phyloP scores from a whole-genome alignment of 2,329 filamentous ascomycete species.

The Penicillium digitatum region DNA sequence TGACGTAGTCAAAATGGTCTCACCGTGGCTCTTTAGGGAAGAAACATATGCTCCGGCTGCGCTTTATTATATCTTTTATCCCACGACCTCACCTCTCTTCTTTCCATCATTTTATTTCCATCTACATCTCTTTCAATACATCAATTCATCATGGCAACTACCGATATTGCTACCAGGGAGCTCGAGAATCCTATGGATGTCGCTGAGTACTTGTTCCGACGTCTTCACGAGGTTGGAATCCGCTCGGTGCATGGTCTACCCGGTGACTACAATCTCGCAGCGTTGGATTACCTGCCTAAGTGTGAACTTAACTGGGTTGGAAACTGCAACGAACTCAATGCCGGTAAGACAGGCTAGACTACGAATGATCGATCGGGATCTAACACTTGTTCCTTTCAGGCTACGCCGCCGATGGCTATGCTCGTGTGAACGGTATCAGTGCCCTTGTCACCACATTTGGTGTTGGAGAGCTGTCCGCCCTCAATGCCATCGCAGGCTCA shows the following conservation, averaged over 20 bases:
- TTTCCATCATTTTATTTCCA: background rate
- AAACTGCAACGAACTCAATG: constrained; percentile 60
- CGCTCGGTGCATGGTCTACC: constrained; percentile 51
- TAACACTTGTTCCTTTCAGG: constrained; percentile 36
- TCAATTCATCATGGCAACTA: constrained; percentile 29
- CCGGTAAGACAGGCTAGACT: constrained; percentile 37
- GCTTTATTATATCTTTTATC: background rate
- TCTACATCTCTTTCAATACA: background rate
- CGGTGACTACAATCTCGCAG: constrained; percentile 65
- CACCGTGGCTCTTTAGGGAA: background rate
- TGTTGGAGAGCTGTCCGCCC: constrained; percentile 62
- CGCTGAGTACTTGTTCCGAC: constrained; percentile 49
- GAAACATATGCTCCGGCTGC: background rate
- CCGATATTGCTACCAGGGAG: constrained; percentile 44
- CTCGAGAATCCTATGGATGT: constrained; percentile 45
- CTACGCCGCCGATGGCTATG: constrained; percentile 78
- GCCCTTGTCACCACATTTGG: constrained; percentile 73
- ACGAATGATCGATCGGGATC: background rate
- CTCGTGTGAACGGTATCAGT: constrained; percentile 65
- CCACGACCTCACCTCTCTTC: background rate
- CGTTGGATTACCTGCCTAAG: constrained; percentile 56
- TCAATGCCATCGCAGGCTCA: constrained; percentile 71
- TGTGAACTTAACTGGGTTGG: constrained; percentile 56
- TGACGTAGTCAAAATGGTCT: constrained; percentile 20
- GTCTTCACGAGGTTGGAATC: constrained; percentile 49